phyloP scores from a whole-genome alignment of 345 rosid species.

The Trapa incisa region DNA sequence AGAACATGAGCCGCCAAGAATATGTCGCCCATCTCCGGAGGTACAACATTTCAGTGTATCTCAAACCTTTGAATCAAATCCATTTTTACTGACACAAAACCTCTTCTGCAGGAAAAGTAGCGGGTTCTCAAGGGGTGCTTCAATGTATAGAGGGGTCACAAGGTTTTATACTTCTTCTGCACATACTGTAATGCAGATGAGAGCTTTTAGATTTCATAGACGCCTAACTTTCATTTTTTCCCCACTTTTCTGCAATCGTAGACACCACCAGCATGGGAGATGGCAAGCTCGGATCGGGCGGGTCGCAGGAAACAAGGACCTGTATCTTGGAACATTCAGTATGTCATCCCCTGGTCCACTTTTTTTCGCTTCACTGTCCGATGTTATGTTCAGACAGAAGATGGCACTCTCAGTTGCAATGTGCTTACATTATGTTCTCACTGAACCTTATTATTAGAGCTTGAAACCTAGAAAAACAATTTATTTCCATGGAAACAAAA shows the following conservation, averaged over 20 bases:
- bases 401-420: too few species aligned
- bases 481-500: background rate
- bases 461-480: background rate
- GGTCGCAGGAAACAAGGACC: conserved; percentile 84
- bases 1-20: conserved; percentile 74
- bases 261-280: conserved; percentile 85
- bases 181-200: background rate
- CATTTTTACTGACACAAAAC: background rate
- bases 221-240: background rate
- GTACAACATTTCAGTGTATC: conserved; percentile 9
- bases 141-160: conserved; percentile 79
- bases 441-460: too few species aligned
- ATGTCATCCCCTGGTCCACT: conserved; percentile 10
- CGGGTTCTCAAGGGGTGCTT: conserved; percentile 81
- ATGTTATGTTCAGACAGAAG: too few species aligned
- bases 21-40: conserved; percentile 70
- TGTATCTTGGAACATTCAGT: conserved; percentile 82
- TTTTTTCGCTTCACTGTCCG: too few species aligned
- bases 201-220: background rate
- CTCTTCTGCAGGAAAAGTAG: conserved; percentile 53
- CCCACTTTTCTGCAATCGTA: background rate
- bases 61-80: background rate
- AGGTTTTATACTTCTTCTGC: conserved; percentile 25
- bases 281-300: conserved; percentile 89
- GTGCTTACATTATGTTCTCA: background rate